Percentiles rank a stretch among this genome's conserved stretches.
Evolutionary conservation across 768 basidiomycete genomes (phyloP).

Genomic region (Austroboletus festivus): DNA sequence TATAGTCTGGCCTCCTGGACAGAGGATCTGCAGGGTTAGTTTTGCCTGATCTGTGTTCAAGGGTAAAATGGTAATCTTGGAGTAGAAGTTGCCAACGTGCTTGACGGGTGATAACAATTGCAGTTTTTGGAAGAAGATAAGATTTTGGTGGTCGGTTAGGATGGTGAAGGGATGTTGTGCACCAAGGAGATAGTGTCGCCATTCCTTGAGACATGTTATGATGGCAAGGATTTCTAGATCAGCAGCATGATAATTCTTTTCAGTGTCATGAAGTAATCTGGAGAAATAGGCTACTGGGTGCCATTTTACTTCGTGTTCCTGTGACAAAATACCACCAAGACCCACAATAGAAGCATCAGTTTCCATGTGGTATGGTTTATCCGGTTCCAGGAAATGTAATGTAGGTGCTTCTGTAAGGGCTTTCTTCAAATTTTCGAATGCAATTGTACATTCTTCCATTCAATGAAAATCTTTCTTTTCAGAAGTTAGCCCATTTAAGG

Average conservation of each 20-base stretch:
- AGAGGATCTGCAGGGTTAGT: neutral
- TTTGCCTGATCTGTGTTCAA: neutral
- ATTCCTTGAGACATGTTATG: neutral
- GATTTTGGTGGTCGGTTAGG: constrained; percentile 38
- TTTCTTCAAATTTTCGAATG: neutral
- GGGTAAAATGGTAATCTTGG: neutral
- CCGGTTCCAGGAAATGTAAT: neutral
- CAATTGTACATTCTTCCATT: neutral
- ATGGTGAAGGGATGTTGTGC: constrained; percentile 12
- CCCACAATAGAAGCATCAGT: neutral
- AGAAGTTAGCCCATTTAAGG: neutral
- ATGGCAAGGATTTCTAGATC: constrained; percentile 1
- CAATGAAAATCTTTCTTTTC: neutral
- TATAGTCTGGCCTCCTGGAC: neutral
- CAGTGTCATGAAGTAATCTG: neutral
- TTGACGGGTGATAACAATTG: constrained; percentile 40
- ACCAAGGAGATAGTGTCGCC: constrained; percentile 1
- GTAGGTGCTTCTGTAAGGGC: neutral
- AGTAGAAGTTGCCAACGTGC: constrained; percentile 12
- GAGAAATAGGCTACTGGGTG: neutral
- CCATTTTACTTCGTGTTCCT: neutral
- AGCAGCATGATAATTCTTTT: constrained; percentile 1
- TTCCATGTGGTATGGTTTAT: neutral
- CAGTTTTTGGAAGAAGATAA: constrained; percentile 39
- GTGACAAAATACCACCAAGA: neutral